Base-by-base conservation (phyloP, 441 rosid species). In the Populus hybrid region DNA sequence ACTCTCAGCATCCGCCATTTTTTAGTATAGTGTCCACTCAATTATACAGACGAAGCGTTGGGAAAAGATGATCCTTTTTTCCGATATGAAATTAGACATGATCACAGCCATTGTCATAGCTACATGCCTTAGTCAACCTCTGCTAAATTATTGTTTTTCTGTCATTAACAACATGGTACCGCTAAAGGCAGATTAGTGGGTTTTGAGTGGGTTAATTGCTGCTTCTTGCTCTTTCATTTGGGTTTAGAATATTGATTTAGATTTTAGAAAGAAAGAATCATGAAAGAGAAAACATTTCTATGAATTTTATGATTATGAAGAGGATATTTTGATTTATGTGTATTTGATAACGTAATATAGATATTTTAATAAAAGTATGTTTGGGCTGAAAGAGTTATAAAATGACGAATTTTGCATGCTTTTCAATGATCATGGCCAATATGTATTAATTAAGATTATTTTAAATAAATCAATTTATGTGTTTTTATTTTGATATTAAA, bases 1-100 rank as follows among this genome's bases (percentile, higher is more conserved):
- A 80, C 85, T 66, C 70, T 53, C 14, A 65, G 57, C 57, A 46
- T 46, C 57, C 20, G 57, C 20, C 18, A 14, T 46, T 46, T 46
- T 14, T 5, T 46, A 46, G 50, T 40, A 40, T 40, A 40, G 50
- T 46, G 57, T 46, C 57, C 12, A 14, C 57, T 46, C 57, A 46
- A 46, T 46, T 1, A 46, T 46, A 3, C 12, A 4, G 57, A 46
- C 10, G 4, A 46, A 46, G 20, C 14, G 57, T 4, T 46, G 57
- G 57, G 57, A 46, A 46, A 46, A 46, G 57, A 46, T 14, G 6
- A 46, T 46, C 57, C 57, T 4, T 14, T 46, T 12, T 46, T 46
- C 11, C 57, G 57, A 46, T 46, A 46, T 14, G 57, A 14, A 46
- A 34, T 34, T 6, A 46, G 57, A 46, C 57, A 14, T 14, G 57